A percentile compares a stretch with the other conserved stretches of the same genome.
phyloP scores from a whole-genome alignment of 441 rosid species.

The Macaranga tanarius region DNA sequence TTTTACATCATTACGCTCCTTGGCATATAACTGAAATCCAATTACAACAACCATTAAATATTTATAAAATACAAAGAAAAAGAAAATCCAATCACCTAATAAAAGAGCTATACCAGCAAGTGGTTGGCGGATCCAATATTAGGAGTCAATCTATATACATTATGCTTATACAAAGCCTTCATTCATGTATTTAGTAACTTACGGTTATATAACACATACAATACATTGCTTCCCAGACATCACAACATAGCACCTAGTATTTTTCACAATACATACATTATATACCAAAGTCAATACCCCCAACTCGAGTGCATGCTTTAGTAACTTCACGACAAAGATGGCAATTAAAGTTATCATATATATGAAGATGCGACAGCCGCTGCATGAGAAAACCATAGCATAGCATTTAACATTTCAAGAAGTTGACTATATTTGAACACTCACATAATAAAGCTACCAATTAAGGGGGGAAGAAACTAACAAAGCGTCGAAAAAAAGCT shows the following conservation, averaged over 20 bases:
- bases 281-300: too few species aligned
- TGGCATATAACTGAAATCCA: constrained; percentile 59
- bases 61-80: background rate
- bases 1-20: constrained; percentile 47
- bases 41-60: constrained; percentile 20
- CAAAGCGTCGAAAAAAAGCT: constrained; percentile 65
- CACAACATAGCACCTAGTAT: constrained; percentile 5
- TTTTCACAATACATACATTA: too few species aligned
- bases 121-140: constrained; percentile 75
- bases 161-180: constrained; percentile 69
- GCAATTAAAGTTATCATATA: constrained; percentile 69
- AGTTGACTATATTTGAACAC: background rate
- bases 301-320: constrained; percentile 61
- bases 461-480: constrained; percentile 37
- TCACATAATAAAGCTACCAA: background rate
- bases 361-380: constrained; percentile 75
- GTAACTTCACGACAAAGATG: constrained; percentile 72
- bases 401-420: background rate
- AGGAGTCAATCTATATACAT: constrained; percentile 75
- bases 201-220: background rate
- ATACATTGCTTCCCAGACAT: constrained; percentile 12
- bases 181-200: constrained; percentile 48
- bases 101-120: constrained; percentile 53
- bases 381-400: constrained; percentile 35
- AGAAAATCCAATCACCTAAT: constrained; percentile 20